Percentiles rank a stretch among this genome's conserved stretches.
Evolutionary conservation across 192 early-diverging fungal genomes (phyloP).

Genomic region (Podila epigama): DNA sequence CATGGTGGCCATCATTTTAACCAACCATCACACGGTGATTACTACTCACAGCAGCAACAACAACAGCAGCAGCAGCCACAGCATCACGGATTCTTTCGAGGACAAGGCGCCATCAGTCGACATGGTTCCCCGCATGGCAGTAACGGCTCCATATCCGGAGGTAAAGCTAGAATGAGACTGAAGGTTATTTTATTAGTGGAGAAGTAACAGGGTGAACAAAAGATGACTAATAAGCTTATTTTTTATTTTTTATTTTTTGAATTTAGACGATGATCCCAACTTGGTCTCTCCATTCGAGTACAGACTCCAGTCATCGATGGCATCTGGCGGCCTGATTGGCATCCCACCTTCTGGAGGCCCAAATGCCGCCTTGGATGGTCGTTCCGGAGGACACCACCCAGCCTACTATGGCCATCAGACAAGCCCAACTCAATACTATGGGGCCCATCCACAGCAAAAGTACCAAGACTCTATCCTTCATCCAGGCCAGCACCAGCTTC

Average conservation of each 20-base stretch:
- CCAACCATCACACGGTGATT: slow-evolving; percentile 27
- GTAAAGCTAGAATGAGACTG: neutral
- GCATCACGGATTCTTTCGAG: no score
- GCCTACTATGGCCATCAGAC: slow-evolving; percentile 38
- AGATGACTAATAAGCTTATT: neutral
- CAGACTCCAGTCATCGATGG: slow-evolving; percentile 31
- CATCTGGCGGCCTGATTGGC: slow-evolving; percentile 37
- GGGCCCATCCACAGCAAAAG: slow-evolving; percentile 27
- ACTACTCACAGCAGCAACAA: slow-evolving; percentile 45
- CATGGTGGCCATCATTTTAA: slow-evolving; percentile 37
- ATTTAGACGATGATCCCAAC: slow-evolving; percentile 39
- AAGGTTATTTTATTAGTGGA: neutral
- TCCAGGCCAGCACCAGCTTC: slow-evolving; percentile 39
- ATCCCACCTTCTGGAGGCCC: slow-evolving; percentile 26
- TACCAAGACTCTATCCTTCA: slow-evolving; percentile 39
- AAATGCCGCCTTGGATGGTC: slow-evolving; percentile 14
- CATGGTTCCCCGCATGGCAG: slow-evolving; percentile 47
- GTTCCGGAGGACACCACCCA: slow-evolving; percentile 33
- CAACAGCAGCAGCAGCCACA: no score
- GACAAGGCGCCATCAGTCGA: slow-evolving; percentile 34
- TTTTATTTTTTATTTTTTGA: neutral
- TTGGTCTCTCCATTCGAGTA: slow-evolving; percentile 43
- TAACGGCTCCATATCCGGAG: slow-evolving; percentile 43
- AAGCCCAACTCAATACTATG: slow-evolving; percentile 30
- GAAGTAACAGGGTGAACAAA: no score